A percentile compares a stretch with the other conserved stretches of the same genome.
These are phyloP conservation scores for Lathyrus aphaca DNA, from an alignment of 306 rosid species.

Conservation along the genomic window DNA sequence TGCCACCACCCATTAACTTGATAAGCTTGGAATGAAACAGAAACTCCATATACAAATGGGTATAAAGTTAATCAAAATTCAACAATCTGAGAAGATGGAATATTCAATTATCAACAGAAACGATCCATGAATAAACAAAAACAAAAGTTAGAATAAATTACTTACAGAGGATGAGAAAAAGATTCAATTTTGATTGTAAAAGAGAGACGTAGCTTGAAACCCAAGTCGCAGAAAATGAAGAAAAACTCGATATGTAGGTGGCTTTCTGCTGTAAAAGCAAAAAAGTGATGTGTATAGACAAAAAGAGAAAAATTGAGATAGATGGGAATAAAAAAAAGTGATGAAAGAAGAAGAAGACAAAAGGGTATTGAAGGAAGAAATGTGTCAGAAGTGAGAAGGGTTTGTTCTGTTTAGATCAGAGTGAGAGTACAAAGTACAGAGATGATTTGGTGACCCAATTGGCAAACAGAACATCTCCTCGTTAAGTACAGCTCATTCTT, in stretches of 20 bases:
- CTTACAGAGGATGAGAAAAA: background rate
- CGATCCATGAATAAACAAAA: too few relatives aligned
- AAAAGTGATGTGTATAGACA: background rate
- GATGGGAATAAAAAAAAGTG: background rate
- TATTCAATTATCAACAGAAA: too few relatives aligned
- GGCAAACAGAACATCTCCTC: background rate
- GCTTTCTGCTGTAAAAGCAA: background rate
- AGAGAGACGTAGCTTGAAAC: background rate
- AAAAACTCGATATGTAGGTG: background rate
- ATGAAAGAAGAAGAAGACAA: background rate
- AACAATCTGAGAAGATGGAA: too few relatives aligned
- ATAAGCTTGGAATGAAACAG: slow-evolving; percentile 45
- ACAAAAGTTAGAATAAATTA: background rate
- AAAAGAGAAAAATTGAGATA: slow-evolving; percentile 23
- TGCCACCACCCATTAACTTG: slow-evolving; percentile 43
- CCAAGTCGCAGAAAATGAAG: background rate
- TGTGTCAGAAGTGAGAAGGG: slow-evolving; percentile 3
- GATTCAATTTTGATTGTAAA: slow-evolving; percentile 5
- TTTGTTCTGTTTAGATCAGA: slow-evolving; percentile 4
- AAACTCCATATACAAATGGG: slow-evolving; percentile 44
- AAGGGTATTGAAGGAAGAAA: slow-evolving; percentile 1
- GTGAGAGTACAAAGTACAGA: background rate
- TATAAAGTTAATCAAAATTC: slow-evolving; percentile 14
- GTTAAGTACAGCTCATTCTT: background rate
- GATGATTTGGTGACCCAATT: background rate